Conservation (phyloP, 352 stramenopile genomes). For the Phytophthora podocarpi region DNA sequence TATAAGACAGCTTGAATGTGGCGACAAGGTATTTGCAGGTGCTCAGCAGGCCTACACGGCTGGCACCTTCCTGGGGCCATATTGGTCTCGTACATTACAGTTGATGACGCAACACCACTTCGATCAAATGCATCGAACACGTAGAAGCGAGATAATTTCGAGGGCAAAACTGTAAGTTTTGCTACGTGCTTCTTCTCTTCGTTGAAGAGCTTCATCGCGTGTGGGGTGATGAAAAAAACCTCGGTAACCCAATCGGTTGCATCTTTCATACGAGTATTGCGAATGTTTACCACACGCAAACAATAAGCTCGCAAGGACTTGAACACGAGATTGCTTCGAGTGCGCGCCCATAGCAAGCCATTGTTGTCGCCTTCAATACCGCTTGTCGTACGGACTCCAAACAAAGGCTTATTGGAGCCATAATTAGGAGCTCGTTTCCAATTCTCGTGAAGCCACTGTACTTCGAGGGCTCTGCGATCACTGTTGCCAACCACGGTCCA, state of each 20-base stretch:
- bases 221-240: not conserved
- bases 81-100: not conserved
- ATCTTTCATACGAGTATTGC: not conserved
- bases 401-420: not conserved
- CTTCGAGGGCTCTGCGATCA: not conserved
- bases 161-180: too few relatives aligned
- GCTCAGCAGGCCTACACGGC: not conserved
- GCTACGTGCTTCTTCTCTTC: not conserved
- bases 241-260: not conserved
- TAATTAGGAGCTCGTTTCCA: not conserved
- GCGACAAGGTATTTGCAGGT: not conserved
- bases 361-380: not conserved
- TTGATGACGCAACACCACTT: not conserved
- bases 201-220: not conserved
- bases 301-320: not conserved
- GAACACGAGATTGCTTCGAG: not conserved
- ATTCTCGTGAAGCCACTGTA: not conserved
- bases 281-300: not conserved
- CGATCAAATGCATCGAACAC: not conserved
- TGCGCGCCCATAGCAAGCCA: not conserved
- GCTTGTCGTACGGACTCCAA: not conserved
- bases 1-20: constrained; percentile 2
- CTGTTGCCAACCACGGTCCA: too few relatives aligned
- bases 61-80: not conserved
- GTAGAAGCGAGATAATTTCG: too few relatives aligned